These are phyloP conservation scores for Firmiana major DNA, from an alignment of 345 rosid genomes.

Conservation along the genomic window DNA sequence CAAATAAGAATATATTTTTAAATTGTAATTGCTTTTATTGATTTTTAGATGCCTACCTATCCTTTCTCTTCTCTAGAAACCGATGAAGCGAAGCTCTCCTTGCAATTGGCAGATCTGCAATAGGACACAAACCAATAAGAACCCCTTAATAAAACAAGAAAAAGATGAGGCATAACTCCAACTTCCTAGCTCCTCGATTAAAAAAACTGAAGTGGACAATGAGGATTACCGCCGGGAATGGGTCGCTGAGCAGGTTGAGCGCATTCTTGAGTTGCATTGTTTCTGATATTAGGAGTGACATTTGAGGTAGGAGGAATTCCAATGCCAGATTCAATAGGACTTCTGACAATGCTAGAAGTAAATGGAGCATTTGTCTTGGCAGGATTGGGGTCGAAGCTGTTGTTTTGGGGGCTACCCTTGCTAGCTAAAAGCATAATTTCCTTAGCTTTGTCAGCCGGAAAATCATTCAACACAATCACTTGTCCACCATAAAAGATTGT, in stretches of 20 bases:
- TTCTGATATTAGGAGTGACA: conserved; percentile 30
- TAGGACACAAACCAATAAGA: background rate
- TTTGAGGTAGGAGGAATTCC: conserved; percentile 22
- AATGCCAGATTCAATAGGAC: conserved; percentile 23
- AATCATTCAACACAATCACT: conserved; percentile 69
- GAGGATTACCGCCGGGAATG: conserved; percentile 47
- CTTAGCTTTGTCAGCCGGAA: conserved; percentile 75
- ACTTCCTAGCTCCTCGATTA: background rate
- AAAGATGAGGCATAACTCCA: background rate
- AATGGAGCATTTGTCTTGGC: conserved; percentile 9
- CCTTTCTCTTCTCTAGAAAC: conserved; percentile 89
- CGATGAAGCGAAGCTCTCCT: conserved; percentile 93
- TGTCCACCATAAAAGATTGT: conserved; percentile 83
- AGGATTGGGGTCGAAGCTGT: conserved; percentile 26
- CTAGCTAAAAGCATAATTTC: conserved; percentile 66
- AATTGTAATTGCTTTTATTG: background rate
- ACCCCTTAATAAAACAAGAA: background rate
- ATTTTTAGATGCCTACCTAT: conserved; percentile 49
- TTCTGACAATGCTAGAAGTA: conserved; percentile 24
- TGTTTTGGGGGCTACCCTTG: conserved; percentile 37
- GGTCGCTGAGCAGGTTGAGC: conserved; percentile 37
- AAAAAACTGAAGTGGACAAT: background rate
- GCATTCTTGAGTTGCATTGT: conserved; percentile 33
- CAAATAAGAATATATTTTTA: background rate
- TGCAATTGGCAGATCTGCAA: conserved; percentile 81